phyloP scores from a whole-genome alignment of 139 green algal genomes.

The Klebsormidium nitens region DNA sequence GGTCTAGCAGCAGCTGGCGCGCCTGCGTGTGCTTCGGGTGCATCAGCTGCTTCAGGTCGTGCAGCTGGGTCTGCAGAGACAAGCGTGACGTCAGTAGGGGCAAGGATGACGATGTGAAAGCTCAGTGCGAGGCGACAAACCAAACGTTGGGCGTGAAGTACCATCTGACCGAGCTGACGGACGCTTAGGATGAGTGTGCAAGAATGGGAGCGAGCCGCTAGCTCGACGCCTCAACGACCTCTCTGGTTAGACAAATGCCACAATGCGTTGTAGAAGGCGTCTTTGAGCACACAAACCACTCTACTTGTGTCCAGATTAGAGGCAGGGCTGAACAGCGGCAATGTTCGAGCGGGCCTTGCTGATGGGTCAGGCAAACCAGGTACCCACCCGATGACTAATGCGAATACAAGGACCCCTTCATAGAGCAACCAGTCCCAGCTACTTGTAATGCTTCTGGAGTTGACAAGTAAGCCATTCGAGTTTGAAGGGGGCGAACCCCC shows the following conservation, averaged over 20 bases:
- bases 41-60: neutral
- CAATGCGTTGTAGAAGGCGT: no score
- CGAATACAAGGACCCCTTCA: neutral
- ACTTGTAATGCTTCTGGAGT: neutral
- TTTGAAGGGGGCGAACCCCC: no score
- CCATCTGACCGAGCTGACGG: neutral
- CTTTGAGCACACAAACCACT: no score
- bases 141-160: no score
- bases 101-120: neutral
- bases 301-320: no score
- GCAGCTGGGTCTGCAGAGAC: no score
- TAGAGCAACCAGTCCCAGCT: slow-evolving; percentile 14
- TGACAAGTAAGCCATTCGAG: neutral
- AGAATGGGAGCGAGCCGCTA: neutral
- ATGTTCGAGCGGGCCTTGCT: no score
- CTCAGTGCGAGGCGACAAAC: neutral
- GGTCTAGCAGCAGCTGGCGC: slow-evolving; percentile 62
- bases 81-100: neutral
- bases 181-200: neutral
- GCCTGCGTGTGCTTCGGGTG: neutral
- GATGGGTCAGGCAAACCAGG: no score
- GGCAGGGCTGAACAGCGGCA: no score
- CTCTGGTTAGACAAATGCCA: no score
- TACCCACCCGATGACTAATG: no score
- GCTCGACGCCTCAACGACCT: no score